Conservation (phyloP, 1,139 yeast genomes). For the Suhomyces kunorum region DNA sequence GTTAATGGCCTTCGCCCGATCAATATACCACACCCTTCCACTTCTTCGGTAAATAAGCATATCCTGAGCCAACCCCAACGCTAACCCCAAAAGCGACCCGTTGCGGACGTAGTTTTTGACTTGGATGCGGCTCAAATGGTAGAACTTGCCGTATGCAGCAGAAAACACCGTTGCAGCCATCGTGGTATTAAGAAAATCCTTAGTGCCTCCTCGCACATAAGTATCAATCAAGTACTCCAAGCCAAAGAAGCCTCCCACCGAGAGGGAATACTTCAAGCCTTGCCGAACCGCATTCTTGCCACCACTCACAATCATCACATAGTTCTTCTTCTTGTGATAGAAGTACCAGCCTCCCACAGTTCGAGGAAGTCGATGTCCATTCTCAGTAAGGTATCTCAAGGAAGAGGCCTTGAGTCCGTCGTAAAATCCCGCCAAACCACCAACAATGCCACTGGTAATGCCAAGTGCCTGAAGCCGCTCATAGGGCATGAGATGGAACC, state of each 20-base stretch:
- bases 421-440: slow-evolving; percentile 62
- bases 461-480: slow-evolving; percentile 39
- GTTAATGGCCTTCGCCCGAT: slow-evolving; percentile 21
- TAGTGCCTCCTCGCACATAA: slow-evolving; percentile 45
- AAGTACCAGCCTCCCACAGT: slow-evolving; percentile 88
- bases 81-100: slow-evolving; percentile 59
- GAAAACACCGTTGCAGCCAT: slow-evolving; percentile 57
- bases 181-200: slow-evolving; percentile 64
- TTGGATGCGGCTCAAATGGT: slow-evolving; percentile 50
- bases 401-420: slow-evolving; percentile 60
- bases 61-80: slow-evolving; percentile 68
- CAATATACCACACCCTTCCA: slow-evolving; percentile 64
- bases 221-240: slow-evolving; percentile 63
- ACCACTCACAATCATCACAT: slow-evolving; percentile 64
- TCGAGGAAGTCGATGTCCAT: slow-evolving; percentile 77
- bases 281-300: slow-evolving; percentile 45
- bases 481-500: slow-evolving; percentile 43
- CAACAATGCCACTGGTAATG: slow-evolving; percentile 50
- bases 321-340: slow-evolving; percentile 82
- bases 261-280: slow-evolving; percentile 46
- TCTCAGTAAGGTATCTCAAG: slow-evolving; percentile 69
- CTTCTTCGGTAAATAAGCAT: slow-evolving; percentile 57
- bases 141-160: slow-evolving; percentile 48
- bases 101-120: slow-evolving; percentile 48
- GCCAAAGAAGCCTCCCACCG: slow-evolving; percentile 56